These are phyloP conservation scores for Priceomyces fermenticarens DNA, from an alignment of 805 yeast genomes.

Conservation along the genomic window DNA sequence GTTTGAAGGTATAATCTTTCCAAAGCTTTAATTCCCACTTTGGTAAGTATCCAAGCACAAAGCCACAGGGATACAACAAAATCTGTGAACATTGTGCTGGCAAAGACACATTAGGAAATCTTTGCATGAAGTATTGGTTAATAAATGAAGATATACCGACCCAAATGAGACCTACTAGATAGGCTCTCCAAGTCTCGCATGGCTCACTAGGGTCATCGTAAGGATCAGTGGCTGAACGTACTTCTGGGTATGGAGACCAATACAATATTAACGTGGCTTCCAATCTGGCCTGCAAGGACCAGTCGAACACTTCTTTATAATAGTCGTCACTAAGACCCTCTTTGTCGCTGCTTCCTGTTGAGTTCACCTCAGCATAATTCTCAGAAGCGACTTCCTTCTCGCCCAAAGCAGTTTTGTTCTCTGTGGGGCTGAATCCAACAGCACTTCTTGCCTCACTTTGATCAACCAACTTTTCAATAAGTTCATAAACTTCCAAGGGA, in stretches of 20 bases:
- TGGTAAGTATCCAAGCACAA: conserved; percentile 32
- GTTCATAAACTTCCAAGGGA: conserved; percentile 33
- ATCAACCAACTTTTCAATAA: conserved; percentile 20
- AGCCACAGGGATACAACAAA: conserved; percentile 44
- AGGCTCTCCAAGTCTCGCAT: conserved; percentile 44
- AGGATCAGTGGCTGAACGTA: conserved; percentile 26
- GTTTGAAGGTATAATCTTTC: conserved; percentile 1
- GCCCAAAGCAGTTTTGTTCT: not conserved
- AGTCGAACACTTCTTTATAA: conserved; percentile 13
- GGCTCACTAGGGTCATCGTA: conserved; percentile 34
- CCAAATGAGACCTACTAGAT: conserved; percentile 50
- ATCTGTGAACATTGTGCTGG: conserved; percentile 43
- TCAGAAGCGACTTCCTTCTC: not conserved
- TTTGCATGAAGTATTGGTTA: conserved; percentile 54
- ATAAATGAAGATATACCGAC: conserved; percentile 51
- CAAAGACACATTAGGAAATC: conserved; percentile 47
- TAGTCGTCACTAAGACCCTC: conserved; percentile 2
- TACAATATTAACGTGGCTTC: conserved; percentile 42
- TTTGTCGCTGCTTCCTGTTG: not conserved
- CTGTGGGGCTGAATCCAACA: not conserved
- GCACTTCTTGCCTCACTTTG: not conserved
- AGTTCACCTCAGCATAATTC: not conserved
- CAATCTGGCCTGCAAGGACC: conserved; percentile 25
- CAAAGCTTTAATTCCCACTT: conserved; percentile 16
- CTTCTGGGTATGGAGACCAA: conserved; percentile 30